Base-by-base conservation (phyloP, 1,139 yeast species). In the Kurtzmaniella quercitrusa region DNA sequence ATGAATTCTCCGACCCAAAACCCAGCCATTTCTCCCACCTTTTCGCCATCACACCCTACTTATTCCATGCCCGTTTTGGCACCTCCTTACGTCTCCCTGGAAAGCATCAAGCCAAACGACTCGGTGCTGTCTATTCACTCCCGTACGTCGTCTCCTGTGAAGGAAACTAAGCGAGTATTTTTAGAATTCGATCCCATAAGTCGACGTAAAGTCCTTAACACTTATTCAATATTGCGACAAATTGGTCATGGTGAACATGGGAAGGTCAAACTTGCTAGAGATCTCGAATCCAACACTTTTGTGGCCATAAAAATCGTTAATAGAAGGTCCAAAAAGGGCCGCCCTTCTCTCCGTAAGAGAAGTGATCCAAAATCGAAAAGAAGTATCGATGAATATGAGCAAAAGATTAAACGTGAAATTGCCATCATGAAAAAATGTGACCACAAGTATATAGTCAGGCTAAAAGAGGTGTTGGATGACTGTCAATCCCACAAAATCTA, bases 181-280 rank as follows among this genome's bases (percentile, higher is more conserved):
- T 75, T 93, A 41, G 96, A 90, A 52, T 90, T 87, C 60, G 96
- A 93, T 61, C 98, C 98, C 0, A 77, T 86, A 3, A 83, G 88
- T 2, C 84, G 86, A 48, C 78, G 95, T 42, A 87, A 91, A 60
- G 82, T 86, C 24, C 73, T 94, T 49, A 94, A 94, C 65, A 84
- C 95, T 0, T 94, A 93, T 59, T 98, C 93, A 62, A 87, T 94
- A 36, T 68, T 91, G 34, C 72, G 77, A 38, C 98, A 93, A 63
- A 73, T 94, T 34, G 99, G 99, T 3, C 76, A 88, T 41, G 99
- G 99, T 11, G 97, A 93, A 62, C 98, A 93, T 63, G 98, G 99
- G 15, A 91, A 90, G 62, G 99, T 94, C 38, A 94, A 93, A 62
- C 73, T 94, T 19, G 98, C 96, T 0, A 77, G 77, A 48, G 94